Evolutionary conservation across 2,329 filamentous ascomycete genomes (phyloP).

Genomic region (Bipolaris gigantea): DNA sequence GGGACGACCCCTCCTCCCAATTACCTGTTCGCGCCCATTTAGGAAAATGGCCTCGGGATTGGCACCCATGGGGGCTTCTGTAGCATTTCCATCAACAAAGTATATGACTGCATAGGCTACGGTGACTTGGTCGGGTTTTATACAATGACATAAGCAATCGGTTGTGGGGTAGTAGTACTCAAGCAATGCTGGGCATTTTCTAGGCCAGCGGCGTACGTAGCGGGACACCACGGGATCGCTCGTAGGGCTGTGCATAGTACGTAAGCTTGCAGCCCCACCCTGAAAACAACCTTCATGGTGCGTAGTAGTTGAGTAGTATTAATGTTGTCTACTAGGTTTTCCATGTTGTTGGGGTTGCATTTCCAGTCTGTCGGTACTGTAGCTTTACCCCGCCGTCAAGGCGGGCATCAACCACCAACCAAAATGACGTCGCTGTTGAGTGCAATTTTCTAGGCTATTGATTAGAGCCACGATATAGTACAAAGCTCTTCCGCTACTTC

Average conservation of each 20-base stretch:
- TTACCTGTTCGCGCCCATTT: neutral
- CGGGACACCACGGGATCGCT: conserved; percentile 1
- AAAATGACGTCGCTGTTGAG: conserved; percentile 21
- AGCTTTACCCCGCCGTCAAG: conserved; percentile 33
- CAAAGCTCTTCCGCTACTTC: neutral
- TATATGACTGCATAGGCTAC: conserved; percentile 4
- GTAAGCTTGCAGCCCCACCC: neutral
- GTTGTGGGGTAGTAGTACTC: conserved; percentile 10
- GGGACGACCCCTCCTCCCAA: neutral
- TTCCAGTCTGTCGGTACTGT: conserved; percentile 15
- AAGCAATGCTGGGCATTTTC: conserved; percentile 8
- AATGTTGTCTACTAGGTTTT: neutral
- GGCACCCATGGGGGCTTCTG: neutral
- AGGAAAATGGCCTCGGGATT: neutral
- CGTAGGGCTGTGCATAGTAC: conserved; percentile 4
- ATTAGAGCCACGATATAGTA: neutral
- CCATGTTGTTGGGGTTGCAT: conserved; percentile 1
- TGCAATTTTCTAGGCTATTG: neutral
- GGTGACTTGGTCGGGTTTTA: neutral
- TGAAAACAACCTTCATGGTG: neutral
- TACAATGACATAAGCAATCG: conserved; percentile 7
- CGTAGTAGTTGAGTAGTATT: neutral
- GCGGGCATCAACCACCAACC: conserved; percentile 8
- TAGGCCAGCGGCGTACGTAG: neutral
- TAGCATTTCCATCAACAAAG: neutral